Base-by-base conservation (phyloP, 305 asterid genomes). In the Solanum chacoense region DNA sequence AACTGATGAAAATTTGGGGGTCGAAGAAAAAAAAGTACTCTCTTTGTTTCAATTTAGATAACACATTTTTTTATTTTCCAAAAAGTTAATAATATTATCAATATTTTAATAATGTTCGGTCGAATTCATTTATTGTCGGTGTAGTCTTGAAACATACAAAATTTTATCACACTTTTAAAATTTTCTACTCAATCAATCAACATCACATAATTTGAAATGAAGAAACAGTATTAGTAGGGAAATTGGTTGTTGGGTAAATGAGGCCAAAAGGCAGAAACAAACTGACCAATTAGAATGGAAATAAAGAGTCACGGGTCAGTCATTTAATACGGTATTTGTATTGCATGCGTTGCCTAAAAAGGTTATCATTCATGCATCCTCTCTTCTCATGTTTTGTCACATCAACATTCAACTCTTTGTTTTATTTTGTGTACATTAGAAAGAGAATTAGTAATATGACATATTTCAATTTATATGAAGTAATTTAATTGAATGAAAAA, bases 171-270 rank as follows among this genome's bases (percentile, higher is more conserved):
- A 28, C 14, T 71, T 71, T 13, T 12, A 26, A 11, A 67, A 67
- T 71, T 28, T 28, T 1, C 3, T 28, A 4, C 8, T 7, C 1
- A 28, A 6, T 28, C 0, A 28, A 63, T 22, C 13, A 22, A 11
- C 8, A 11, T 67, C 7, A n/a, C 3, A 4, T 67, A 67, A 67
- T 4, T 24, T 67, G 6, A 2, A 26, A 67, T 0, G 16, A 4
- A 24, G 36, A 6, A 71, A 29, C 1, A 29, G 3, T 4, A 45
- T 16, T 81, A n/a, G 9, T 11, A 31, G 22, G 14, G 16, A 50
- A 14, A 26, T 32, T 35, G 11, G 18, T 36, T 55, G 84, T 42
- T 59, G 63, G 90, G 88, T 85, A 83, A 88, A 63, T 63, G 74
- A 36, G 45, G 78, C 71, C 90, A 89, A 83, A 75, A 9, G 2